Evolutionary conservation across 2,329 filamentous ascomycete species (phyloP).

Genomic region (Talaromyces pinophilus): DNA sequence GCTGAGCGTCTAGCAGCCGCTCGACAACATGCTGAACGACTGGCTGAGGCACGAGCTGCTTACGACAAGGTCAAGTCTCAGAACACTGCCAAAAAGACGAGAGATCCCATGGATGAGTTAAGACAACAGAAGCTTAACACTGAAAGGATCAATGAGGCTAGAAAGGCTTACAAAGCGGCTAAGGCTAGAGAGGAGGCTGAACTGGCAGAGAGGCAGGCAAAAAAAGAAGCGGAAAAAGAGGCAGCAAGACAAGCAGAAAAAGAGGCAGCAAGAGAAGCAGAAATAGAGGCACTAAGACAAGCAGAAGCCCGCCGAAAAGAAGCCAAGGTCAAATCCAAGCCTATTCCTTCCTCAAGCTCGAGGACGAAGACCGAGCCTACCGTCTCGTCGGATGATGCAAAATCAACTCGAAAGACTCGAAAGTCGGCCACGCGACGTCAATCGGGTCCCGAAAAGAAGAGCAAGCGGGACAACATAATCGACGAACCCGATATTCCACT

Average conservation of each 20-base stretch:
- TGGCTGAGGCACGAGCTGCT: constrained; percentile 22
- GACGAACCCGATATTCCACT: not conserved
- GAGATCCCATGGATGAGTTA: constrained; percentile 3
- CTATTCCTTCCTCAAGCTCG: not conserved
- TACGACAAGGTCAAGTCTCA: constrained; percentile 20
- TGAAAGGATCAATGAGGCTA: constrained; percentile 21
- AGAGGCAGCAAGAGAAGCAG: not conserved
- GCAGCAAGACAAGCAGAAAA: not conserved
- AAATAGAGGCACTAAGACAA: not conserved
- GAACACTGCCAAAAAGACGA: constrained; percentile 10
- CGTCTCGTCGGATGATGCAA: not conserved
- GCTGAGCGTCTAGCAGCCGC: constrained; percentile 19
- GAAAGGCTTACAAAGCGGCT: constrained; percentile 21
- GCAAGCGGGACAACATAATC: not conserved
- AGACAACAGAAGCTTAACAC: constrained; percentile 20
- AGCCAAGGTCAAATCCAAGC: constrained; percentile 10
- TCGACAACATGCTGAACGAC: constrained; percentile 22
- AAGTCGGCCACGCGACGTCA: not conserved
- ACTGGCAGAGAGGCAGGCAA: not conserved
- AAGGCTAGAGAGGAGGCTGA: constrained; percentile 19
- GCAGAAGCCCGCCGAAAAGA: constrained; percentile 1
- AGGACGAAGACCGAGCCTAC: not conserved
- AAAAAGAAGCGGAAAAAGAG: not conserved
- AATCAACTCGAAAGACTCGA: not conserved
- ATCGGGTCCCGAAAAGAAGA: not conserved